Evolutionary conservation across 176 grass and related monocot species (phyloP), one percentile per base, ranked within the genome.

Genomic region (Secale cereale): DNA sequence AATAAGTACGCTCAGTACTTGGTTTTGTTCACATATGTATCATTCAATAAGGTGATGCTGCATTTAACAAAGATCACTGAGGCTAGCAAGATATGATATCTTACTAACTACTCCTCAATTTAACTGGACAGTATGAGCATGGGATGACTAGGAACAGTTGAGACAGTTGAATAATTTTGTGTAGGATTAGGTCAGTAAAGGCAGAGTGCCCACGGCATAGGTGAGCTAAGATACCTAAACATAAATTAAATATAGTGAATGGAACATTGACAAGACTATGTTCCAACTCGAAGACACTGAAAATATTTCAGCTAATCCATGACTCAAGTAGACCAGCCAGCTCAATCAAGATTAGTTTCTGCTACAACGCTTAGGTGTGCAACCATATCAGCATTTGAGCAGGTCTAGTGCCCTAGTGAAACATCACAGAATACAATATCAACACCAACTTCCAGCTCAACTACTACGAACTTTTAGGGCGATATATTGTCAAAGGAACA

Each of bases 21-120:
- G 27, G 25, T 79, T 60, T 65, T 83, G 33, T 79, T 82, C 62
- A 84, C 29, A 82, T 59, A 79, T 16, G 45, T 16, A 64, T 29
- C 40, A 19, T 65, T 32, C 25, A 75, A 50, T 30, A 83, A 33
- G 74, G 65, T 59, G 59, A 46, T 6, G 74, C 54, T 57, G 60
- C 64, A 78, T 50, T 82, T 82, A 81, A 30, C 12, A 48, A 39
- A 66, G 27, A 79, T 48, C 15, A 56, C 16, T 62, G 43, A 22
- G 69, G 37, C 26, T 13, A 41, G n/a, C 60, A 62, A 86, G 10
- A 86, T 48, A 91, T 52, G 19, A 54, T 69, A 67, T 54, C 81
- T 61, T 62, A 76, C n/a, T 79, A 84, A 80, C 83, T 41, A 83
- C 52, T 81, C 79, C 81, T 27, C 61, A 27, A 73, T 40, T 66